phyloP scores from a whole-genome alignment of 177 flowering plant species.

The Vitis hybrid region DNA sequence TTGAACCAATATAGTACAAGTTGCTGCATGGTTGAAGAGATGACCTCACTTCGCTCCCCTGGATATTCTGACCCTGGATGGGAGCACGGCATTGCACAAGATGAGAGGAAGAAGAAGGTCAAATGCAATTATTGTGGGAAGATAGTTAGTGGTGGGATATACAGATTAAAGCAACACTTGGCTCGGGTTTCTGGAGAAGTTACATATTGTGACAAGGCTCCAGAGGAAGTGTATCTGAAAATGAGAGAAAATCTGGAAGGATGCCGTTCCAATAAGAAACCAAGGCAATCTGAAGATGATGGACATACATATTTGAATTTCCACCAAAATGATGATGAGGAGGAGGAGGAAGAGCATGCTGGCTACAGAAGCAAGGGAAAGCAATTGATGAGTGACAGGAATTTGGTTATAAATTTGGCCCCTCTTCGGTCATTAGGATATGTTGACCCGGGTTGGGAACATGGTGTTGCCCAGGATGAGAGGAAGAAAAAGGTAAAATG shows the following conservation, averaged over 20 bases:
- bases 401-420: conserved; percentile 41
- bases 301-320: conserved; percentile 44
- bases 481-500: conserved; percentile 91
- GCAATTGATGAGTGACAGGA: conserved; percentile 46
- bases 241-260: conserved; percentile 64
- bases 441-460: conserved; percentile 96
- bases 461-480: conserved; percentile 86
- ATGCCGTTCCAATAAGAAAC: conserved; percentile 48
- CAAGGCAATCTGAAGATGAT: conserved; percentile 51
- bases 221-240: conserved; percentile 55
- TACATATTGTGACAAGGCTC: conserved; percentile 58
- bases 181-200: conserved; percentile 73
- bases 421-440: conserved; percentile 84
- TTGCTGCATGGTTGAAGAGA: conserved; percentile 39
- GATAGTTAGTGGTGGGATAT: conserved; percentile 67
- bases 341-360: conserved; percentile 43
- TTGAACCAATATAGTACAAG: conserved; percentile 1
- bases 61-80: conserved; percentile 90
- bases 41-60: conserved; percentile 59
- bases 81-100: conserved; percentile 88
- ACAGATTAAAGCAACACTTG: conserved; percentile 68
- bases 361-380: conserved; percentile 58
- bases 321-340: conserved; percentile 52
- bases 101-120: conserved; percentile 87
- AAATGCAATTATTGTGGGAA: conserved; percentile 79